These are phyloP conservation scores for Solanum dulcamara DNA, from an alignment of 257 asterid species.

Conservation along the genomic window DNA sequence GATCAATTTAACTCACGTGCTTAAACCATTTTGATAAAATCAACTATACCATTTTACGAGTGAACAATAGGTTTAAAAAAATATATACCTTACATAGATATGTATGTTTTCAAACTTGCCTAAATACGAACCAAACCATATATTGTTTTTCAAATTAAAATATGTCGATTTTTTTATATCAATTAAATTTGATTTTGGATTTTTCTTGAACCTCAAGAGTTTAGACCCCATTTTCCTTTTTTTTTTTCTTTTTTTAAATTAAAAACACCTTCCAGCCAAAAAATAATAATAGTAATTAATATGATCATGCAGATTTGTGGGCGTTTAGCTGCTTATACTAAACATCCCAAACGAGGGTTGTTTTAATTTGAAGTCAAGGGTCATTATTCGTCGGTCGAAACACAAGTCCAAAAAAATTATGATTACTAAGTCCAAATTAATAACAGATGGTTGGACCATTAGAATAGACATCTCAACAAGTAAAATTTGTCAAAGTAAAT, in stretches of 20 bases:
- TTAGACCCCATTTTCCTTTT: background rate
- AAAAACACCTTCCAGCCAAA: background rate
- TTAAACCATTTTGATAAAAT: background rate
- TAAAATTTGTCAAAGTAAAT: background rate
- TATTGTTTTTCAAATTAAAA: background rate
- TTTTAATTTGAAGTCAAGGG: background rate
- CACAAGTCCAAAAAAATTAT: too few species aligned
- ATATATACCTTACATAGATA: background rate
- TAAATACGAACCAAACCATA: background rate
- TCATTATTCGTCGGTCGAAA: background rate
- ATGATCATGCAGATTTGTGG: background rate
- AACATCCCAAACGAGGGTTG: background rate
- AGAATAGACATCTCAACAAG: background rate
- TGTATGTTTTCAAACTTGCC: background rate
- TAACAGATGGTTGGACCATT: background rate
- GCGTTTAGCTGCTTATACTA: background rate
- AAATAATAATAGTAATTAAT: background rate
- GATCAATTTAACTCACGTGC: background rate
- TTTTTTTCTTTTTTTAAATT: background rate
- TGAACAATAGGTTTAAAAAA: background rate
- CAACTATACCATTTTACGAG: too few species aligned
- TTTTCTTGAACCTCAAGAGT: background rate
- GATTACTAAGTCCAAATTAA: background rate
- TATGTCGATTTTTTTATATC: background rate
- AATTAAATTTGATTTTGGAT: background rate